Evolutionary conservation across 306 rosid genomes (phyloP).

Genomic region (Hippophae rhamnoides): DNA sequence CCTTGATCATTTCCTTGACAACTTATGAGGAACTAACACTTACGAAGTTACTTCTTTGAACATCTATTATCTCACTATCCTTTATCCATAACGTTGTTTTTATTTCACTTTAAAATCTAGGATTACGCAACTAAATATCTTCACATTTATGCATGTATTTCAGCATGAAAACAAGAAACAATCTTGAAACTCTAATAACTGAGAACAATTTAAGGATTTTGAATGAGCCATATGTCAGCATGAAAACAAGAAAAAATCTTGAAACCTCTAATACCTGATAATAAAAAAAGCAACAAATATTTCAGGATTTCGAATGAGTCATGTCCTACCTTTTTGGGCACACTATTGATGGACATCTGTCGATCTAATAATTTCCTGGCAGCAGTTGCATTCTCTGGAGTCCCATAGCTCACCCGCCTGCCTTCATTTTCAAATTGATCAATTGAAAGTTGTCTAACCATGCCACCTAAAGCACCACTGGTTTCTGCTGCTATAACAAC

Average conservation of each 20-base stretch:
- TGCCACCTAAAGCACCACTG: conserved; percentile 94
- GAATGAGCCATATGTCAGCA: no score
- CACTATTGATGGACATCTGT: conserved; percentile 95
- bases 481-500: conserved; percentile 99
- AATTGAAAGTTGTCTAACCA: conserved; percentile 98
- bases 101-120: no score
- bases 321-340: conserved; percentile 74
- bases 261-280: neutral
- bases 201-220: no score
- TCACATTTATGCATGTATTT: no score
- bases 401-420: conserved; percentile 94
- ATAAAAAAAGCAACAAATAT: neutral
- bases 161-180: no score
- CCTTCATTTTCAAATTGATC: conserved; percentile 99
- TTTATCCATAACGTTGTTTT: no score
- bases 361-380: conserved; percentile 93
- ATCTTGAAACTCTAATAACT: no score
- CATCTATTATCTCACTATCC: no score
- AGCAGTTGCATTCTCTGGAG: conserved; percentile 97
- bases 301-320: neutral
- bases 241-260: neutral
- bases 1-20: no score
- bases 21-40: no score
- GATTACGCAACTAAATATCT: no score
- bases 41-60: no score